Conservation (phyloP, 208 protist genomes). For the Trichomonas vaginalis region DNA sequence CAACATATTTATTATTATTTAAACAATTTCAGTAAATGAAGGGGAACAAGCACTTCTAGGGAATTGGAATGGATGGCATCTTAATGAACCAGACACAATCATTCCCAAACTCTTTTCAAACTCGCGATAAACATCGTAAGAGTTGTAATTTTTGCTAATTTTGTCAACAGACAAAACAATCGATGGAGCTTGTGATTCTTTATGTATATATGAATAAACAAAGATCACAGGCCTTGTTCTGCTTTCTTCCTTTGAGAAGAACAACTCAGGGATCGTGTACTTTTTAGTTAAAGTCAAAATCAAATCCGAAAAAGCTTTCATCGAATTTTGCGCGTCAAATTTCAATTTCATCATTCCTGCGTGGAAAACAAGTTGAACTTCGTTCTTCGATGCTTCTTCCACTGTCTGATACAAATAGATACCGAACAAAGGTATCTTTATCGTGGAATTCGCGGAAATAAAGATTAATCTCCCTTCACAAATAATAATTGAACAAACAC, state of each 20-base stretch:
- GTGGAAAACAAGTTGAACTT: background rate
- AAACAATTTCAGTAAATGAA: background rate
- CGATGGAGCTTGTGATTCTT: background rate
- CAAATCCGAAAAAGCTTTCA: background rate
- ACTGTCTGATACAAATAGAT: background rate
- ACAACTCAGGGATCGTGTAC: background rate
- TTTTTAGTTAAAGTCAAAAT: background rate
- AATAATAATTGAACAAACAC: background rate
- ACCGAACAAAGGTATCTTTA: background rate
- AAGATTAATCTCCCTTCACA: background rate
- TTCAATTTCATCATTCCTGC: background rate
- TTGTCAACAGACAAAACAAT: background rate
- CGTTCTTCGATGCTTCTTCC: background rate
- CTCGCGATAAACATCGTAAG: background rate
- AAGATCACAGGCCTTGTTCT: background rate
- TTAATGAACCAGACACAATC: background rate
- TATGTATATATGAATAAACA: background rate
- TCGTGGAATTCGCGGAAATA: background rate
- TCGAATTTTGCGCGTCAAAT: background rate
- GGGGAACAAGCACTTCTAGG: background rate
- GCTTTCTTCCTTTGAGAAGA: background rate
- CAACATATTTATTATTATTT: background rate
- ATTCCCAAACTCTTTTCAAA: background rate
- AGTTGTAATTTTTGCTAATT: background rate
- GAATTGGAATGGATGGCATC: background rate